These are phyloP conservation scores for Apiospora malaysiana DNA, from an alignment of 2,329 filamentous ascomycete genomes.

Conservation along the genomic window DNA sequence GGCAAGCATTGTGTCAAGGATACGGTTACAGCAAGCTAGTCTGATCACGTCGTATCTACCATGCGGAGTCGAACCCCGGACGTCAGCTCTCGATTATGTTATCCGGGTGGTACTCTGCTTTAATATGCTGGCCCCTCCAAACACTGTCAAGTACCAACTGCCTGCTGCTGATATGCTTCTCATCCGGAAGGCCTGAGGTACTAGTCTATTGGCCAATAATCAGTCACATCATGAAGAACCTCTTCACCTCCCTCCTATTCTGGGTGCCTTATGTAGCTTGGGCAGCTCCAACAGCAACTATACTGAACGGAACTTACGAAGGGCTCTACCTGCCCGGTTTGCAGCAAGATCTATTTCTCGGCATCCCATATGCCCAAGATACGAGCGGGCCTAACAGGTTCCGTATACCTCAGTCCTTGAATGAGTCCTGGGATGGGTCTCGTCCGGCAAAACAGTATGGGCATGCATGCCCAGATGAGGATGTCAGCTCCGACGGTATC, in stretches of 20 bases:
- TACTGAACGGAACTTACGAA: conserved; percentile 42
- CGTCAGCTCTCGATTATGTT: not conserved
- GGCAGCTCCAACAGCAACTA: conserved; percentile 30
- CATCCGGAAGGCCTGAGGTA: not conserved
- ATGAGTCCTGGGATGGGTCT: conserved; percentile 44
- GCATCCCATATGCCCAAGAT: conserved; percentile 59
- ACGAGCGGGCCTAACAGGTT: conserved; percentile 48
- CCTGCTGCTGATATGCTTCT: not conserved
- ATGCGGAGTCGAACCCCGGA: not conserved
- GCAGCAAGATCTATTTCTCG: conserved; percentile 52
- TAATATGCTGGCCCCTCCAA: not conserved
- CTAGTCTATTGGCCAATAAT: no score
- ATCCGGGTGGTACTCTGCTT: not conserved
- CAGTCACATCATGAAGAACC: not conserved
- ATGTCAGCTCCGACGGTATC: conserved; percentile 42
- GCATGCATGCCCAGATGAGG: conserved; percentile 44
- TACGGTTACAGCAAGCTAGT: not conserved
- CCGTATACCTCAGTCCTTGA: conserved; percentile 43
- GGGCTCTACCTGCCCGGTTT: conserved; percentile 43
- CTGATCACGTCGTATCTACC: not conserved
- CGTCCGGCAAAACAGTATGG: conserved; percentile 54
- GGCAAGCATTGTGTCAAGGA: not conserved
- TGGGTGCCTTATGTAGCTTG: not conserved
- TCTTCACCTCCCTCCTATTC: not conserved
- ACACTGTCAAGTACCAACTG: not conserved